These are phyloP conservation scores for Dinochytrium kinnereticum DNA, from an alignment of 371 early-diverging fungal genomes.

Conservation along the genomic window DNA sequence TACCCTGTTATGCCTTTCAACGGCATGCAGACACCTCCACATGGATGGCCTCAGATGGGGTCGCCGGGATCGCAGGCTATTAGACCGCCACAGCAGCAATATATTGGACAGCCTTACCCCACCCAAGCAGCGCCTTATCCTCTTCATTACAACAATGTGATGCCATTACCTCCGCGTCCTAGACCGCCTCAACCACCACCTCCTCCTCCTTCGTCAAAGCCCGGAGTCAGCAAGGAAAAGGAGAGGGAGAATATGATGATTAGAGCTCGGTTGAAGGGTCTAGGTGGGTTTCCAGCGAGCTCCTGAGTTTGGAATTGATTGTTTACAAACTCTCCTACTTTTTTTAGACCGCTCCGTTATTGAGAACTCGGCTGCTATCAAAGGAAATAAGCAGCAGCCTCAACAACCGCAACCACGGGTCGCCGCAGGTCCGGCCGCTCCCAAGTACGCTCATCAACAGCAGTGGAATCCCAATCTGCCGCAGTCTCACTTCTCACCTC, in stretches of 20 bases:
- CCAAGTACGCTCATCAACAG: too few relatives aligned
- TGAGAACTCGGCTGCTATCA: conserved; percentile 3
- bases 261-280: not conserved
- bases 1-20: not conserved
- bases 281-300: not conserved
- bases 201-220: not conserved
- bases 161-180: too few relatives aligned
- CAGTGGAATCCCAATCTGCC: not conserved
- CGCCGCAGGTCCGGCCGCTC: not conserved
- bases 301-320: too few relatives aligned
- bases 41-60: conserved; percentile 3
- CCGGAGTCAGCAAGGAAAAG: not conserved
- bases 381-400: not conserved
- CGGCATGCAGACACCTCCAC: not conserved
- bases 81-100: not conserved
- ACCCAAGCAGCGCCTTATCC: not conserved
- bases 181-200: not conserved
- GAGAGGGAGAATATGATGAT: conserved; percentile 15
- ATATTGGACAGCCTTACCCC: not conserved
- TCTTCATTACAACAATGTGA: not conserved
- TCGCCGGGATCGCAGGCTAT: too few relatives aligned
- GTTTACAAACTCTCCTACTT: not conserved
- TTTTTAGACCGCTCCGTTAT: not conserved
- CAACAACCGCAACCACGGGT: not conserved
- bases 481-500: not conserved